A percentile compares a stretch with the other conserved stretches of the same genome.
Conservation (phyloP, 2,329 filamentous ascomycete genomes). For the Camillea tinctor region DNA sequence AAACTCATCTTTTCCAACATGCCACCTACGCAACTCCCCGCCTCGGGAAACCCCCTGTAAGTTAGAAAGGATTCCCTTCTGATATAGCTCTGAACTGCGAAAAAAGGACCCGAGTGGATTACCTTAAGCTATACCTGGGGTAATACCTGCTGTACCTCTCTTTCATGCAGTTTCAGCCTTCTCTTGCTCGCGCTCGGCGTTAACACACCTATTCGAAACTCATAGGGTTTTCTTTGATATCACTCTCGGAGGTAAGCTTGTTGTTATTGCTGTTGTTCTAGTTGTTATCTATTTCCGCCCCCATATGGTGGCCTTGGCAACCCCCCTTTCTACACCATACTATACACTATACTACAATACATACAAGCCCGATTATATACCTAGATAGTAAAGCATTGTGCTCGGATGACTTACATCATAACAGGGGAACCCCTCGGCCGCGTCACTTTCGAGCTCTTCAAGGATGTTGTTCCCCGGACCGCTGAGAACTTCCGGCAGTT, state of each 20-base stretch:
- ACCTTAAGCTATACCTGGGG: neutral
- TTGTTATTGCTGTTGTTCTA: no score
- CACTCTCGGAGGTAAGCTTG: slow-evolving; percentile 67
- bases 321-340: neutral
- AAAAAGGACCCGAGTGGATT: neutral
- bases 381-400: neutral
- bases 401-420: slow-evolving; percentile 5
- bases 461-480: slow-evolving; percentile 78
- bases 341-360: neutral
- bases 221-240: slow-evolving; percentile 71
- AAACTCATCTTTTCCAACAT: slow-evolving; percentile 19
- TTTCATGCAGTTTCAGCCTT: slow-evolving; percentile 21
- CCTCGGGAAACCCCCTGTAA: slow-evolving; percentile 44
- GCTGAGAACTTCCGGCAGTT: slow-evolving; percentile 97
- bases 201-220: slow-evolving; percentile 6
- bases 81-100: no score
- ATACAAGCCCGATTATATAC: neutral
- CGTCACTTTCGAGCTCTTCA: slow-evolving; percentile 88
- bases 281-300: neutral
- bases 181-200: slow-evolving; percentile 28
- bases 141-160: neutral
- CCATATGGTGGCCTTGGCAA: neutral
- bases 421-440: slow-evolving; percentile 81
- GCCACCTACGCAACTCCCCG: slow-evolving; percentile 38
- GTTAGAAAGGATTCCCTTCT: slow-evolving; percentile 19